A percentile compares a stretch with the other conserved stretches of the same genome.
phyloP scores from a whole-genome alignment of 2,329 filamentous ascomycete genomes.

The Aspergillus oerlinghausenensis region DNA sequence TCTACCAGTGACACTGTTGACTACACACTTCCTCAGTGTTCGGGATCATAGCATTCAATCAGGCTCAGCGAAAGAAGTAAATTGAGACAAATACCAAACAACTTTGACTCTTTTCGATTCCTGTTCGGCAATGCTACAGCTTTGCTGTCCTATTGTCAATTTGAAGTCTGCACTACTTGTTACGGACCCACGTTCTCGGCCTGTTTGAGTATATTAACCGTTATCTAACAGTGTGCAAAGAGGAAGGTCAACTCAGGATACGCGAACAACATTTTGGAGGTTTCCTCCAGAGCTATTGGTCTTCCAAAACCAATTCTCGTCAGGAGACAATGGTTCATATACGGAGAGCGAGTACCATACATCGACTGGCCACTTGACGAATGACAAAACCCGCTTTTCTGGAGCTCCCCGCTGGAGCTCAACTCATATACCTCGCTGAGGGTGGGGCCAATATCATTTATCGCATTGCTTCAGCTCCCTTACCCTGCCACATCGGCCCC shows the following conservation, averaged over 20 bases:
- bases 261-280: not conserved
- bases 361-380: slow-evolving; percentile 15
- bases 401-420: slow-evolving; percentile 32
- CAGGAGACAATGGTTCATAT: slow-evolving; percentile 15
- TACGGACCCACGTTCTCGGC: slow-evolving; percentile 1
- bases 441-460: slow-evolving; percentile 77
- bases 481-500: slow-evolving; percentile 18
- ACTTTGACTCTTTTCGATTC: not conserved
- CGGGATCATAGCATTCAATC: not conserved
- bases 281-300: not conserved
- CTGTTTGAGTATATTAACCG: not conserved
- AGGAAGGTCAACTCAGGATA: not conserved
- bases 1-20: not conserved
- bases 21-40: not conserved
- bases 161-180: slow-evolving; percentile 6
- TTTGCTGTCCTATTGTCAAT: not conserved
- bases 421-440: slow-evolving; percentile 53
- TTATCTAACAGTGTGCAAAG: not conserved
- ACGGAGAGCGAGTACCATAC: slow-evolving; percentile 7
- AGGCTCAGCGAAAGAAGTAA: not conserved
- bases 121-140: not conserved
- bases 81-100: not conserved
- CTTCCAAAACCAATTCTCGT: slow-evolving; percentile 3
- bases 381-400: slow-evolving; percentile 31
- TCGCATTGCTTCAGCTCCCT: slow-evolving; percentile 46